These are phyloP conservation scores for Leishmania lainsoni DNA, from an alignment of 208 protist species.

Conservation along the genomic window DNA sequence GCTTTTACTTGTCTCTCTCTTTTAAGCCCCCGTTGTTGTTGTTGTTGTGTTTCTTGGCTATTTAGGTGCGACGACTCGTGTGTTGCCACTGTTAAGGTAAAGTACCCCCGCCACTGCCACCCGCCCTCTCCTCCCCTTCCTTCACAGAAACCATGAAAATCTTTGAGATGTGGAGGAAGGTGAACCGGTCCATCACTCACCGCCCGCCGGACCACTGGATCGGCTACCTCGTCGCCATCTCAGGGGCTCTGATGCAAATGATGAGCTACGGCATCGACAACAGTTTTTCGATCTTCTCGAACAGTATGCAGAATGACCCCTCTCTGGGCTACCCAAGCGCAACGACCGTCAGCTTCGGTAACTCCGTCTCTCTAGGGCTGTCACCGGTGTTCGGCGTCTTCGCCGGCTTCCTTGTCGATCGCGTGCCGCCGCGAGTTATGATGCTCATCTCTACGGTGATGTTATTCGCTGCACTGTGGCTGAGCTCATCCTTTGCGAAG, in stretches of 20 bases:
- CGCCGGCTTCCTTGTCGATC: slow-evolving; percentile 74
- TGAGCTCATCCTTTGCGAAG: slow-evolving; percentile 60
- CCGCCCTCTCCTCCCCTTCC: not conserved
- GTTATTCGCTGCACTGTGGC: slow-evolving; percentile 65
- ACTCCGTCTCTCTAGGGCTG: slow-evolving; percentile 74
- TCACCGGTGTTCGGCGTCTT: slow-evolving; percentile 77
- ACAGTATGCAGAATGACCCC: slow-evolving; percentile 71
- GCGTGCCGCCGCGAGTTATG: slow-evolving; percentile 71
- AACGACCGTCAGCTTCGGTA: slow-evolving; percentile 76
- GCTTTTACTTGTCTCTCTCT: not conserved
- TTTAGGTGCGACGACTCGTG: not conserved
- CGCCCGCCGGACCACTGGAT: slow-evolving; percentile 76
- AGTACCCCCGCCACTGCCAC: not conserved
- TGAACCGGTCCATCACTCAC: slow-evolving; percentile 32
- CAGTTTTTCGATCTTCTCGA: slow-evolving; percentile 80
- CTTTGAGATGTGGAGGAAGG: slow-evolving; percentile 19
- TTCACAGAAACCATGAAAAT: slow-evolving; percentile 15
- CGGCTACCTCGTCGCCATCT: slow-evolving; percentile 78
- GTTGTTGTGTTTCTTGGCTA: slow-evolving; percentile 16
- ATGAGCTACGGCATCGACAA: slow-evolving; percentile 88
- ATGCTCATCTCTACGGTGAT: slow-evolving; percentile 60
- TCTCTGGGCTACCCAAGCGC: slow-evolving; percentile 67
- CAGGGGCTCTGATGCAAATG: slow-evolving; percentile 80
- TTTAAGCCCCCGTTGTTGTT: not conserved
- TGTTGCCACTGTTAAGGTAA: slow-evolving; percentile 1